Percentiles rank a stretch among this genome's conserved stretches.
phyloP scores from a whole-genome alignment of 495 filamentous ascomycete species.

The Penicillium chermesinum region DNA sequence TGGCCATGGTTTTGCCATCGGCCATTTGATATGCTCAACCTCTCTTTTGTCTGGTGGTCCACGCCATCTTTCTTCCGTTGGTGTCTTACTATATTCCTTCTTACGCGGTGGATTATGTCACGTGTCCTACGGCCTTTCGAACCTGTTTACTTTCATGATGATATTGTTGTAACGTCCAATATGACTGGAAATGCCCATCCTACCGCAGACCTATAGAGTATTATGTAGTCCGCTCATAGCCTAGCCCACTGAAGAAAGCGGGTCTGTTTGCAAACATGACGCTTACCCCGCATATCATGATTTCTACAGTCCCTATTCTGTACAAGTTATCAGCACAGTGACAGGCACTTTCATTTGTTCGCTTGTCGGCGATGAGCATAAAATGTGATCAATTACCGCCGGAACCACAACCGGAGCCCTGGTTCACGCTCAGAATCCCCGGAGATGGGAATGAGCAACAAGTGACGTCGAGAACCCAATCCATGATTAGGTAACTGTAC shows the following conservation, averaged over 20 bases:
- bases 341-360: too few species aligned
- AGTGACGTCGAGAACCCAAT: constrained; percentile 24
- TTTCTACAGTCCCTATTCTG: too few species aligned
- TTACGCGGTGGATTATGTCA: constrained; percentile 13
- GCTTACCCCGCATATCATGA: constrained; percentile 10
- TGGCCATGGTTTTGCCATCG: too few species aligned
- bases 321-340: too few species aligned
- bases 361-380: background rate
- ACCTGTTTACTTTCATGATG: constrained; percentile 10
- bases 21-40: too few species aligned
- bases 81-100: constrained; percentile 25
- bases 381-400: background rate
- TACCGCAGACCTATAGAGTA: background rate
- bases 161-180: constrained; percentile 14
- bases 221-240: background rate
- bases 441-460: constrained; percentile 20
- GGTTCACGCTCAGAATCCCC: constrained; percentile 2
- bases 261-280: constrained; percentile 2
- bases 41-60: constrained; percentile 3
- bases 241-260: background rate
- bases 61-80: constrained; percentile 14
- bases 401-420: constrained; percentile 2
- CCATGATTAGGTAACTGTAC: background rate
- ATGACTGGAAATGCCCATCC: constrained; percentile 18
- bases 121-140: constrained; percentile 9